A percentile compares a stretch with the other conserved stretches of the same genome.
Evolutionary conservation across 2,329 filamentous ascomycete genomes (phyloP).

Genomic region (Celoporthe dispersa): DNA sequence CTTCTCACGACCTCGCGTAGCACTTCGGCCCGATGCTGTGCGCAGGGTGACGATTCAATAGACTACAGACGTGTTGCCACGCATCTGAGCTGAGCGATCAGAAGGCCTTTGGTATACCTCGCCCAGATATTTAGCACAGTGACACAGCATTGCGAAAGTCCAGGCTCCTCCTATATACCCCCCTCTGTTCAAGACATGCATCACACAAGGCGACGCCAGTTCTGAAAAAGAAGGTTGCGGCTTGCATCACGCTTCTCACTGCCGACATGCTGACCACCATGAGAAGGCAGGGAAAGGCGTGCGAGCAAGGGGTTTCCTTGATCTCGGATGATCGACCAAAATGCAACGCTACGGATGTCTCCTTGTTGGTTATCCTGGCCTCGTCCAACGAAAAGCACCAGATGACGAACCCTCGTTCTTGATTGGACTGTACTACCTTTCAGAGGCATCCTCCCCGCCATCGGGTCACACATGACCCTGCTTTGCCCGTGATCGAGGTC

Average conservation of each 20-base stretch:
- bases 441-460: background rate
- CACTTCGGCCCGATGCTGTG: conserved; percentile 5
- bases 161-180: background rate
- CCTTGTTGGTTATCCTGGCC: background rate
- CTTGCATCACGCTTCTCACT: conserved; percentile 18
- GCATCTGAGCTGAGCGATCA: background rate
- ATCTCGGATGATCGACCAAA: background rate
- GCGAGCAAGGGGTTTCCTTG: background rate
- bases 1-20: background rate
- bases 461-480: background rate
- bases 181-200: background rate
- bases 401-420: background rate
- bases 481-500: background rate
- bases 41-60: background rate
- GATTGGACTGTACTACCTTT: background rate
- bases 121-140: background rate
- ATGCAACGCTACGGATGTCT: background rate
- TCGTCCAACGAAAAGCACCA: background rate
- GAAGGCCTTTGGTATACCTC: background rate
- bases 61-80: background rate
- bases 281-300: background rate
- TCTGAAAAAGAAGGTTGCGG: conserved; percentile 3
- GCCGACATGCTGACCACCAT: conserved; percentile 14
- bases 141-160: background rate
- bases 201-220: background rate